A percentile compares a stretch with the other conserved stretches of the same genome.
Evolutionary conservation across 139 green algal genomes (phyloP).

Genomic region (Chlorella sp.): DNA sequence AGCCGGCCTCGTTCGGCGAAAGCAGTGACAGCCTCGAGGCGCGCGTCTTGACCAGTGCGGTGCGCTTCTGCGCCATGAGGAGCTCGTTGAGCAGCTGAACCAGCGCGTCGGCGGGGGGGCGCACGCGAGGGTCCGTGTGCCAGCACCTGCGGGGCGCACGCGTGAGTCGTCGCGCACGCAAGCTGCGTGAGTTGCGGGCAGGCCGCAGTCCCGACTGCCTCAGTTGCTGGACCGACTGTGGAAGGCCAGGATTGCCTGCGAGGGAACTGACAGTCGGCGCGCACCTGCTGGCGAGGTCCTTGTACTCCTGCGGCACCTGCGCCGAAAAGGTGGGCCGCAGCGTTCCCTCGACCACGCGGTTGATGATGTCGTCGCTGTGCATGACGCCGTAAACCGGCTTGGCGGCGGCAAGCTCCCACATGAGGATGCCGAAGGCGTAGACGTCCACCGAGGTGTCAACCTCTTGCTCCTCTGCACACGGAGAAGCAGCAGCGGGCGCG

Average conservation of each 20-base stretch:
- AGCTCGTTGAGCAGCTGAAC: neutral
- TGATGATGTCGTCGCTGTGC: neutral
- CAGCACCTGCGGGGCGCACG: neutral
- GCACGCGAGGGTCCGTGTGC: neutral
- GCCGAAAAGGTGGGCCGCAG: neutral
- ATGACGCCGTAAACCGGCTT: neutral
- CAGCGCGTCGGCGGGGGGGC: neutral
- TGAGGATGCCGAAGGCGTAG: neutral
- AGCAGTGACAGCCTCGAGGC: neutral
- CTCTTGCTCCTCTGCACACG: too few species aligned
- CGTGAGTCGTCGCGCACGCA: neutral
- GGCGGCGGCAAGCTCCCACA: neutral
- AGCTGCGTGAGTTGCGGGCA: neutral
- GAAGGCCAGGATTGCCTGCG: too few species aligned
- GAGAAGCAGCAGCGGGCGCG: too few species aligned
- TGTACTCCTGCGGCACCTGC: neutral
- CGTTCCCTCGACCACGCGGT: neutral
- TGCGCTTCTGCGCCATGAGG: neutral
- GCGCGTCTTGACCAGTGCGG: neutral
- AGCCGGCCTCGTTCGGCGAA: too few species aligned
- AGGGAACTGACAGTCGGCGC: neutral
- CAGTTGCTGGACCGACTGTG: neutral
- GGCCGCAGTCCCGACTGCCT: neutral
- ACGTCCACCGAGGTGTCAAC: neutral
- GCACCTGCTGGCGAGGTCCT: neutral